Evolutionary conservation across 805 yeast genomes (phyloP), one percentile per base, ranked within the genome.

Genomic region (Candida ovalis): DNA sequence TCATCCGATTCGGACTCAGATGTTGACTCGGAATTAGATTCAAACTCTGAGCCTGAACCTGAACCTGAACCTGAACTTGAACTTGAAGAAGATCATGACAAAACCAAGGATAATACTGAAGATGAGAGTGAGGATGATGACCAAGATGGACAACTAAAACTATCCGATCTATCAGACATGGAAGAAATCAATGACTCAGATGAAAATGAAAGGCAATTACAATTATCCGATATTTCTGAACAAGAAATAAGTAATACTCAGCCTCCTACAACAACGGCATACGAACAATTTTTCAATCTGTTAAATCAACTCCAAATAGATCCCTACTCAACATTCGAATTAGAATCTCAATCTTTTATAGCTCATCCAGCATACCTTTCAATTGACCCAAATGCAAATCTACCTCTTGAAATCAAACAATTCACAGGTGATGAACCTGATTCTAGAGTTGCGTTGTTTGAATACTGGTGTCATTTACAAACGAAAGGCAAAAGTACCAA

Each of bases 241-340:
- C 4, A 25, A 18, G 22, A 44, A 23, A 2, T 33, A 17, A 8
- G 2, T 18, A 15, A 27, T 17, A 27, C 35, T 27, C 32, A 27
- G 25, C 9, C n/a, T 5, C 13, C 6, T 25, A 13, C 9, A 23
- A 24, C n/a, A 19, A 23, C 32, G 32, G 23, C 9, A 18, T 41
- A 30, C 28, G 25, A 30, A 36, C 42, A 12, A 17, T 58, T 54
- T 30, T 48, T 50, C 42, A 41, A 40, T 9, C 46, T 58, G 57
- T 44, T 56, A 10, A 28, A 44, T 3, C 30, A 44, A 10, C 45
- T 47, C 37, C 19, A 47, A 3, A 27, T 60, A 13, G 56, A 54
- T 38, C 62, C 60, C 13, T 56, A 50, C 42, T 49, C 56, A 7
- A 48, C 63, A 15, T 60, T 57, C 55, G 64, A 60, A 22, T 45